Evolutionary conservation across 805 yeast species (phyloP).

Genomic region (Middelhovenomyces tepae): DNA sequence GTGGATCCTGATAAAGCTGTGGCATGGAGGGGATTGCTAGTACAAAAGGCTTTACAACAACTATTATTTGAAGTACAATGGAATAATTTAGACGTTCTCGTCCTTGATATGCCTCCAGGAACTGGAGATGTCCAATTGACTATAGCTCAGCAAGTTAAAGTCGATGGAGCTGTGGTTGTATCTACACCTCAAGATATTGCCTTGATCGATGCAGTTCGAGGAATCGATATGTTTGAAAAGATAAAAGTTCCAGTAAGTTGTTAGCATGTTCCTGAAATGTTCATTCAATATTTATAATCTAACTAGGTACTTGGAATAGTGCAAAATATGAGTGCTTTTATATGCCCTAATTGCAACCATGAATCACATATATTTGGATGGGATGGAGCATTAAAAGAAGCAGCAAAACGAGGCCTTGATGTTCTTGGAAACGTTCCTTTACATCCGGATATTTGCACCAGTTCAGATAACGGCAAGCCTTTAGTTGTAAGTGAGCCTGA

Average conservation of each 20-base stretch:
- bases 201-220: conserved; percentile 67
- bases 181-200: conserved; percentile 87
- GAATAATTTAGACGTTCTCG: conserved; percentile 54
- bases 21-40: conserved; percentile 83
- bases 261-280: neutral
- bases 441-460: conserved; percentile 46
- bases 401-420: conserved; percentile 41
- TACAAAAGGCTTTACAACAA: conserved; percentile 80
- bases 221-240: conserved; percentile 67
- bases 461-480: conserved; percentile 61
- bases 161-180: conserved; percentile 75
- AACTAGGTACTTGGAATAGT: conserved; percentile 54
- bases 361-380: conserved; percentile 67
- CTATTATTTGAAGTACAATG: conserved; percentile 76
- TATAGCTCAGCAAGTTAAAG: conserved; percentile 64
- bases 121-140: conserved; percentile 85
- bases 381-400: conserved; percentile 48
- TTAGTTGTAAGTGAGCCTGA: conserved; percentile 39
- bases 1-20: conserved; percentile 55
- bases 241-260: conserved; percentile 49
- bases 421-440: conserved; percentile 64
- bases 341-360: conserved; percentile 70
- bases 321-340: conserved; percentile 71
- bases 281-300: neutral
- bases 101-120: conserved; percentile 86